Evolutionary conservation across 306 rosid genomes (phyloP), one percentile per base, ranked within the genome.

Genomic region (Hippophae gyantsensis): DNA sequence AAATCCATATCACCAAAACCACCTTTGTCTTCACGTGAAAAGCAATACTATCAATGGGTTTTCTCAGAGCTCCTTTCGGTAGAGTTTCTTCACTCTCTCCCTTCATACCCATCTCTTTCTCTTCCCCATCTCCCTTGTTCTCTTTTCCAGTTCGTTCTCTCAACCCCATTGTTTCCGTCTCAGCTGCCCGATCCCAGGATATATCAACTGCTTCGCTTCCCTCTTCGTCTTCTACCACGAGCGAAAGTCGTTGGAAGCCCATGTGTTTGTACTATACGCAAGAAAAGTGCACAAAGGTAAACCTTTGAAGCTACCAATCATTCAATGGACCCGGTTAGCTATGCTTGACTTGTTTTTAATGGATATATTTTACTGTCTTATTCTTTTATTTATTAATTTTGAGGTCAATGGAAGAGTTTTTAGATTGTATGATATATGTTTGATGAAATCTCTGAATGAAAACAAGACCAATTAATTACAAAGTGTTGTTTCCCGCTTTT

Each of bases 211-310:
- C 67, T 57, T 58, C 72, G 8, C 62, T 53, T 48, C 67, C 10
- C 43, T 45, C 38, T 10, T 61, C 43, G 13, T 7, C 63, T 52
- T 54, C 65, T 2, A 56, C 13, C 26, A 70, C 27, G 48, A 5
- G 69, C 52, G 74, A 73, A 10, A 40, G 13, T 44, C 87, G 81
- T 53, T 76, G 89, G 86, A 87, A 75, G 72, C 97, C 85, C 57
- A 77, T 79, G 76, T 90, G 97, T 72, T 63, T 90, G 73, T 90
- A 82, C 69, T 89, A 81, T 81, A 85, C 96, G 3, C 97, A 90
- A 73, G 92, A 79, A 45, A 87, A 81, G 58, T 90, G 98, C 82
- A 76, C 85, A 57, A 79, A 56, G 98, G 97, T 87, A 52, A 32
- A 9, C 62, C 48, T 64, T 6, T 9, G 5, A 3, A 55, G 69